Evolutionary conservation across 768 basidiomycete species (phyloP), one percentile per base, ranked within the genome.

Genomic region (Clavaria fumosa): DNA sequence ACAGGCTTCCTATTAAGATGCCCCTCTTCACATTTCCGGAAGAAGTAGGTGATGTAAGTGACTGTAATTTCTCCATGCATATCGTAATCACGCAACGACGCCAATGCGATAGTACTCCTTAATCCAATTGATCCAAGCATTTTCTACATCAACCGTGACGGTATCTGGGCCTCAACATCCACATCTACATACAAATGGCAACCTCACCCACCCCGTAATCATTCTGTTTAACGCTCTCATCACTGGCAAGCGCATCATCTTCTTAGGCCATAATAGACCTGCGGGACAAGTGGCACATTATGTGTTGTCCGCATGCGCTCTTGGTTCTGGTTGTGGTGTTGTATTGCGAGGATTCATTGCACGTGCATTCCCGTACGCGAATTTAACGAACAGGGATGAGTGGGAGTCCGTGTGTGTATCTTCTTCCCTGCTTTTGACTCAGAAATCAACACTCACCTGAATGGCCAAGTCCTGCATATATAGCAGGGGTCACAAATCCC

Each of bases 401-500:
- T 82, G 91, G 71, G 82, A 91, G 56, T 69, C 75, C 5, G 78
- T 79, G 86, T 89, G 61, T 60, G 80, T 67, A 31, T 11, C 15
- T 5, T 11, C 12, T 17, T 31, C 42, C 34, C n/a, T 9, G 26
- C 34, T 31, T 40, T 34, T 44, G 17, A 3, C 31, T 22, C 20
- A 34, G 17, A 10, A 30, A 7, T 5, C 23, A 5, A 12, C n/a
- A 12, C 6, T 38, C 18, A 30, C 22, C n/a, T 30, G 30, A 33
- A 27, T 23, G 24, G n/a, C n/a, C 6, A 44, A 89, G 88, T 26
- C 78, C 83, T 3, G 93, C 86, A 9, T 99, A 79, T 52, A 90
- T 99, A 37, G 95, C 91, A 7, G 95, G 95, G 1, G 93, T 97
- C 2, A 91, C 86, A 1, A 99, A 99, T 50, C 95, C 91, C 2